Evolutionary conservation across 116 monocot genomes (phyloP).

Genomic region (Papilionanthe hybrid): DNA sequence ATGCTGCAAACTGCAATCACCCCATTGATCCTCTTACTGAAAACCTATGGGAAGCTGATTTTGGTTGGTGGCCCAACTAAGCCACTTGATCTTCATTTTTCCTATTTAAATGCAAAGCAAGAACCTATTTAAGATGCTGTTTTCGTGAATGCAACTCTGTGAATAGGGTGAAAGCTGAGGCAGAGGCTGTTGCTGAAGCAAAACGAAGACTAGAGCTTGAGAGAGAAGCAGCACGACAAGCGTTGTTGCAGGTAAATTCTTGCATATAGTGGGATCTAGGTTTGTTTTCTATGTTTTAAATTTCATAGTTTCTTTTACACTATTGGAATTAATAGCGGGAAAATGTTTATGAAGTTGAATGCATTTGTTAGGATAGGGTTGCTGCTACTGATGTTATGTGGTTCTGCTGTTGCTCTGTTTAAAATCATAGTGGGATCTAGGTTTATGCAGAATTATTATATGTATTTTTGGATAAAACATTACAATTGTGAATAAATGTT

Average conservation of each 20-base stretch:
- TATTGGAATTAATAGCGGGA: background rate
- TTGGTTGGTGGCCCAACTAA: conserved; percentile 1
- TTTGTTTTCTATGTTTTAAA: background rate
- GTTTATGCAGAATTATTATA: background rate
- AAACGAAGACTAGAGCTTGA: conserved; percentile 65
- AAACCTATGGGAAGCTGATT: conserved; percentile 12
- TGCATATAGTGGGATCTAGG: too few relatives aligned
- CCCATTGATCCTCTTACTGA: conserved; percentile 9
- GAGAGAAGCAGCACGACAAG: conserved; percentile 89
- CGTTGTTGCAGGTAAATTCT: conserved; percentile 59
- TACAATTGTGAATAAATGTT: background rate
- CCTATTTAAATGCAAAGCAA: background rate
- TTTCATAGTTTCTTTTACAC: background rate
- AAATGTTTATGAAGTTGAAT: background rate
- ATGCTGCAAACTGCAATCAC: conserved; percentile 11
- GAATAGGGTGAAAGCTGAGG: conserved; percentile 55
- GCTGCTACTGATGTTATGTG: background rate
- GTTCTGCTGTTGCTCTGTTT: background rate
- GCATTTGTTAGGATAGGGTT: background rate
- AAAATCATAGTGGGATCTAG: background rate
- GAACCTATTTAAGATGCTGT: too few relatives aligned
- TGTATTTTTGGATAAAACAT: background rate
- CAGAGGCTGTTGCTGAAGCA: conserved; percentile 61
- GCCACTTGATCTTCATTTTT: conserved; percentile 5
- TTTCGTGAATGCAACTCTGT: too few relatives aligned